Evolutionary conservation across 1,284 basidiomycete species (phyloP).

Genomic region (Cryptococcus sp.): DNA sequence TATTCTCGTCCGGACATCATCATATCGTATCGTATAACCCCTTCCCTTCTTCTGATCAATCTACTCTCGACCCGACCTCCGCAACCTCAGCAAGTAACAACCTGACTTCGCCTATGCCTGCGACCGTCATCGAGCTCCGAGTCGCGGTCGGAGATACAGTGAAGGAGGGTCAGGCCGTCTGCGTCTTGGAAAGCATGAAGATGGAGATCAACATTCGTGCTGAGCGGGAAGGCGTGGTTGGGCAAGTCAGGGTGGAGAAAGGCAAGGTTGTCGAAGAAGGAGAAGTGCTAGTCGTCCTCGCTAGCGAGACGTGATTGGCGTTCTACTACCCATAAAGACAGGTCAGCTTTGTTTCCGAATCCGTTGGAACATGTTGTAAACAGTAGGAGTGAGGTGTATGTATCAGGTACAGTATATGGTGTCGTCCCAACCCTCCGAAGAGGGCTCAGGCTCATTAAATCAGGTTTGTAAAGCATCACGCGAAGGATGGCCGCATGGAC

Average conservation of each 20-base stretch:
- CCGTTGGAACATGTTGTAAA: constrained; percentile 1
- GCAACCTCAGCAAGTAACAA: constrained; percentile 17
- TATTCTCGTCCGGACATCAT: constrained; percentile 38
- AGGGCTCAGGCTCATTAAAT: constrained; percentile 54
- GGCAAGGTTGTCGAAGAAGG: constrained; percentile 90
- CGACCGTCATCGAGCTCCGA: constrained; percentile 79
- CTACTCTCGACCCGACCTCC: not conserved
- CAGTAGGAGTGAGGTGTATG: constrained; percentile 2
- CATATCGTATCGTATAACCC: constrained; percentile 27
- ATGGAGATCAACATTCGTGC: constrained; percentile 85
- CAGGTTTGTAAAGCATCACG: constrained; percentile 52
- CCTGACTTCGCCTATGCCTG: constrained; percentile 74
- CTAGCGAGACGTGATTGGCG: constrained; percentile 22
- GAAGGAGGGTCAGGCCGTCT: constrained; percentile 74
- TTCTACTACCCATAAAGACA: constrained; percentile 9
- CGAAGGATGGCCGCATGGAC: not conserved
- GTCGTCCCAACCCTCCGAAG: constrained; percentile 22
- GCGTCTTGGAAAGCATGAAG: constrained; percentile 94
- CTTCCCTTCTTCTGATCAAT: constrained; percentile 2
- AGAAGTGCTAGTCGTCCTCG: constrained; percentile 65
- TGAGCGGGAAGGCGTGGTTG: constrained; percentile 66
- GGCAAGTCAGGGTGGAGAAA: constrained; percentile 69
- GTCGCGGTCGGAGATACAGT: constrained; percentile 74
- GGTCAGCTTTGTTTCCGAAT: not conserved
- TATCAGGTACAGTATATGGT: constrained; percentile 19